phyloP scores from a whole-genome alignment of 306 rosid genomes.

The Herpetospermum pedunculosum region DNA sequence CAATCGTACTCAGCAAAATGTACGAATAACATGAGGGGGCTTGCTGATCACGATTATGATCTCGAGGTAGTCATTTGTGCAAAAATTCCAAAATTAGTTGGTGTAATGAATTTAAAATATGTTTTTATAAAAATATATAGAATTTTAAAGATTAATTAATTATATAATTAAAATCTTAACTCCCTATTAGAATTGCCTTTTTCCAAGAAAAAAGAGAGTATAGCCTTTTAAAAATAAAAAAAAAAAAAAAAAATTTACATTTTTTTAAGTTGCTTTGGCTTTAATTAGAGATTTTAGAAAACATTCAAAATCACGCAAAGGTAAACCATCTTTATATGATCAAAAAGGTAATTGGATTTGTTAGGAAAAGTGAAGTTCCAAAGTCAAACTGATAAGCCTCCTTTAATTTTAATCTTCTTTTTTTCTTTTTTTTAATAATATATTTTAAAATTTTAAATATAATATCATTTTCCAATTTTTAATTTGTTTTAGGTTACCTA shows the following conservation, averaged over 20 bases:
- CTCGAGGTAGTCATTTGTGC: too few species aligned
- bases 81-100: too few species aligned
- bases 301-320: background rate
- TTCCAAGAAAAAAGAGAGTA: background rate
- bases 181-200: background rate
- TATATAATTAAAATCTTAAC: too few species aligned
- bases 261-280: background rate
- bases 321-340: background rate
- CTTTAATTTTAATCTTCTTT: background rate
- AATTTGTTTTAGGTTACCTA: background rate
- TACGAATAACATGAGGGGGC: too few species aligned
- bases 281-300: background rate
- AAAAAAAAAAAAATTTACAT: background rate
- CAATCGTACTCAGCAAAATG: too few species aligned
- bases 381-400: background rate
- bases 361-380: background rate
- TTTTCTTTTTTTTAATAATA: background rate
- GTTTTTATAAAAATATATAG: too few species aligned
- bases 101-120: too few species aligned
- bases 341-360: background rate
- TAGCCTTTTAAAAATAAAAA: background rate
- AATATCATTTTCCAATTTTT: background rate
- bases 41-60: too few species aligned
- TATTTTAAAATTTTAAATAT: background rate
- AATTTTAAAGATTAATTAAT: too few species aligned